A percentile compares a stretch with the other conserved stretches of the same genome.
phyloP scores from a whole-genome alignment of 495 filamentous ascomycete genomes.

The Ramalina intermedia region DNA sequence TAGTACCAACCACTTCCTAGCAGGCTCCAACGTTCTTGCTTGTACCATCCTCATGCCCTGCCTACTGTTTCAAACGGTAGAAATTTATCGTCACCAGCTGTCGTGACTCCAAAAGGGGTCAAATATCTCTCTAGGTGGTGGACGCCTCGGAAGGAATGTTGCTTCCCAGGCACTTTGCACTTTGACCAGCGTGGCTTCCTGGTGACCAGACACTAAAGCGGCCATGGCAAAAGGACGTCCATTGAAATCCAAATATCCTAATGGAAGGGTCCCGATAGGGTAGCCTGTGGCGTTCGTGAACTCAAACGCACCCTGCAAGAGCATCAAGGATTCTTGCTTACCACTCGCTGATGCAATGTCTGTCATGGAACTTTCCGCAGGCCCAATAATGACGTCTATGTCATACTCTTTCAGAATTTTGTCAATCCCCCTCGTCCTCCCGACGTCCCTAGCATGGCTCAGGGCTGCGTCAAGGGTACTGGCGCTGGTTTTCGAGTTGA shows the following conservation, averaged over 20 bases:
- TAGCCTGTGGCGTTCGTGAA: constrained; percentile 5
- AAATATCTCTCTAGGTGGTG: not conserved
- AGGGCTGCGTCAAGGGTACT: not conserved
- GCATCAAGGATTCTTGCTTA: not conserved
- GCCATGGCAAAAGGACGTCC: constrained; percentile 15
- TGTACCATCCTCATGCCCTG: too few species aligned
- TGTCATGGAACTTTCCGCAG: not conserved
- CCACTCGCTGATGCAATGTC: constrained; percentile 1
- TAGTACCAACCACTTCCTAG: too few species aligned
- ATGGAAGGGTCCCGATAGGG: constrained; percentile 15
- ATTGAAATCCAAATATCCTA: constrained; percentile 17
- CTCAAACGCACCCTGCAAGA: not conserved
- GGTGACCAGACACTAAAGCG: constrained; percentile 7
- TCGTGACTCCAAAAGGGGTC: not conserved
- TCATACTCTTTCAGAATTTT: not conserved
- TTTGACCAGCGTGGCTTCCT: constrained; percentile 15
- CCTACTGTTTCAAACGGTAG: too few species aligned
- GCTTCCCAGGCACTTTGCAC: constrained; percentile 21
- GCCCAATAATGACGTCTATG: constrained; percentile 7
- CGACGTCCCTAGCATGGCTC: not conserved
- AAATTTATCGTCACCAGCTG: too few species aligned
- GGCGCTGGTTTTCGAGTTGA: constrained; percentile 6
- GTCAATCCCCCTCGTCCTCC: not conserved
- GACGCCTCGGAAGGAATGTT: constrained; percentile 13
- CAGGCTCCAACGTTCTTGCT: too few species aligned